phyloP scores from a whole-genome alignment of 805 yeast species.

The Dipodascopsis tothii region DNA sequence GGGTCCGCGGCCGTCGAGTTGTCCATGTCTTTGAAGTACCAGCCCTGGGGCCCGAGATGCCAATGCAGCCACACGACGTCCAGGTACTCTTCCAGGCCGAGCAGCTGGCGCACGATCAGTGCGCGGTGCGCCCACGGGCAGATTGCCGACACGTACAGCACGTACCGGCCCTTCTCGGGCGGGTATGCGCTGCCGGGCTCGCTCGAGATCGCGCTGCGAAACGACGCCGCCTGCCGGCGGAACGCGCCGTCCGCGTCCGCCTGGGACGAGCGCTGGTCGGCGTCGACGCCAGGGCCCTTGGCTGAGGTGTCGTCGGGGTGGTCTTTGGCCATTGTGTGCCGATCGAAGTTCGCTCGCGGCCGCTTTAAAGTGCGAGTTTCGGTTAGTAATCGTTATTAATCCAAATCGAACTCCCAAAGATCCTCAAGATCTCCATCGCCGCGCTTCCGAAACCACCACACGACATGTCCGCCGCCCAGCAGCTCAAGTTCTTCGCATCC shows the following conservation, averaged over 20 bases:
- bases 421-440: no score
- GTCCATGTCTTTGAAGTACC: conserved; percentile 56
- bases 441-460: no score
- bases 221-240: conserved; percentile 33
- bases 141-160: conserved; percentile 81
- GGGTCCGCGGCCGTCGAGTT: conserved; percentile 45
- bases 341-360: no score
- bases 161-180: conserved; percentile 78
- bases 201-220: conserved; percentile 56
- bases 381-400: no score
- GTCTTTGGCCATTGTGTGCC: neutral
- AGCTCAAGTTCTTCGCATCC: conserved; percentile 41
- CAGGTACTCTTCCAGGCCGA: conserved; percentile 52
- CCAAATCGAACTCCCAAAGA: neutral
- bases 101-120: conserved; percentile 60
- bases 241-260: conserved; percentile 24
- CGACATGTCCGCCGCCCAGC: conserved; percentile 14
- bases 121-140: conserved; percentile 97
- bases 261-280: conserved; percentile 19
- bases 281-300: conserved; percentile 19
- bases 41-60: conserved; percentile 71
- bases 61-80: conserved; percentile 73
- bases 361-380: no score
- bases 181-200: conserved; percentile 53
- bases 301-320: conserved; percentile 13